Evolutionary conservation across 2,329 filamentous ascomycete species (phyloP).

Genomic region (Aphanoascus verrucosus): DNA sequence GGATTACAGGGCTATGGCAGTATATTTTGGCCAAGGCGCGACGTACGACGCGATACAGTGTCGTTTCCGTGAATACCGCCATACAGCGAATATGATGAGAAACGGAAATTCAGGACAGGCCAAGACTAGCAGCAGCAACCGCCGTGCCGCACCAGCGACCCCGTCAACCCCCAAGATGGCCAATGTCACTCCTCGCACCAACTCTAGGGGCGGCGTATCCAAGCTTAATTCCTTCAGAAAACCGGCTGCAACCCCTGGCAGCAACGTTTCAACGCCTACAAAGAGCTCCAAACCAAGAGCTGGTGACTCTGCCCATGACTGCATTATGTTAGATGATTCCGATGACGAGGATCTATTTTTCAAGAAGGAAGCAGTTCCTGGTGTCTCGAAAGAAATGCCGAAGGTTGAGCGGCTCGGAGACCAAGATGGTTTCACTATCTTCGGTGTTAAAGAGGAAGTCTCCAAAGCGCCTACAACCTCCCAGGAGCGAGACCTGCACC

Average conservation of each 20-base stretch:
- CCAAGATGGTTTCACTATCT: neutral
- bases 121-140: conserved; percentile 13
- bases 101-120: conserved; percentile 11
- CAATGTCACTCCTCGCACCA: neutral
- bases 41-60: conserved; percentile 42
- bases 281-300: neutral
- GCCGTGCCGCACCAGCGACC: conserved; percentile 12
- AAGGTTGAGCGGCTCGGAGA: neutral
- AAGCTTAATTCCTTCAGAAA: neutral
- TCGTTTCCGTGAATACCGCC: conserved; percentile 38
- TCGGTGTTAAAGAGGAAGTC: neutral
- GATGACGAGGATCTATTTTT: conserved; percentile 7
- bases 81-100: conserved; percentile 29
- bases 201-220: neutral
- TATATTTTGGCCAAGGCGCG: conserved; percentile 36
- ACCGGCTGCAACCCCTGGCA: neutral
- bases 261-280: conserved; percentile 2
- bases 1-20: conserved; percentile 36
- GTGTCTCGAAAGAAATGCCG: neutral
- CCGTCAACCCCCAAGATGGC: conserved; percentile 11
- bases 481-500: neutral
- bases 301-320: neutral
- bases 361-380: neutral
- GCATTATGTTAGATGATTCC: conserved; percentile 12
- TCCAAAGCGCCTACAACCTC: neutral